Evolutionary conservation across 2,329 filamentous ascomycete genomes (phyloP).

Genomic region (Cladorrhinum sp.): DNA sequence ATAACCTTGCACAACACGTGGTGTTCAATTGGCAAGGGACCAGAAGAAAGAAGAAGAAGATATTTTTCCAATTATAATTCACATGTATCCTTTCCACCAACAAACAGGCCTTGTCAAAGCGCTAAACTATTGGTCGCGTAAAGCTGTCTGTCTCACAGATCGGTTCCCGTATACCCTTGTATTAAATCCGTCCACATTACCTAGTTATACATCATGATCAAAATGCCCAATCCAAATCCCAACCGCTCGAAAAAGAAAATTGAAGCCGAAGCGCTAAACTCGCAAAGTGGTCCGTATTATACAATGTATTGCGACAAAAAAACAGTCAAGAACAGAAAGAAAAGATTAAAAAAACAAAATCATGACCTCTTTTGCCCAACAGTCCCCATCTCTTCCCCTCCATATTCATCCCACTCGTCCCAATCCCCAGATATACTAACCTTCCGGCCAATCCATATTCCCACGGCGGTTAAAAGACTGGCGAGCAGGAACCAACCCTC

Average conservation of each 20-base stretch:
- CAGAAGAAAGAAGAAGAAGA: too few species aligned
- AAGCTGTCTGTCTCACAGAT: too few species aligned
- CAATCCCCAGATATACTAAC: slow-evolving; percentile 44
- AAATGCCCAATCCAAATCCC: background rate
- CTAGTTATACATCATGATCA: background rate
- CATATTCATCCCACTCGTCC: slow-evolving; percentile 60
- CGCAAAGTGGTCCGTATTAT: background rate
- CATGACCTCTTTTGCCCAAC: slow-evolving; percentile 60
- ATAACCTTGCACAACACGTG: too few species aligned
- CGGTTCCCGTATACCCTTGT: too few species aligned
- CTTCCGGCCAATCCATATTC: slow-evolving; percentile 69
- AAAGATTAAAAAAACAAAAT: slow-evolving; percentile 23
- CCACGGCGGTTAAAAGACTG: slow-evolving; percentile 62
- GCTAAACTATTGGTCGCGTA: too few species aligned
- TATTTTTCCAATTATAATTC: too few species aligned
- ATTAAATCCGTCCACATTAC: too few species aligned
- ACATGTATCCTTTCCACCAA: too few species aligned
- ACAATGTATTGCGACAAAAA: background rate
- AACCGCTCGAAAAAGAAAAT: background rate
- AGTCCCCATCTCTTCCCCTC: slow-evolving; percentile 62
- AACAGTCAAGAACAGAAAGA: background rate
- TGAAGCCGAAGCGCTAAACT: background rate
- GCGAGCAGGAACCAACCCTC: slow-evolving; percentile 80
- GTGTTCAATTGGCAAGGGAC: too few species aligned
- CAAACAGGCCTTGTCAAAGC: too few species aligned